These are phyloP conservation scores for Pelargonium myrrhifolium DNA, from an alignment of 441 rosid species.

Conservation along the genomic window DNA sequence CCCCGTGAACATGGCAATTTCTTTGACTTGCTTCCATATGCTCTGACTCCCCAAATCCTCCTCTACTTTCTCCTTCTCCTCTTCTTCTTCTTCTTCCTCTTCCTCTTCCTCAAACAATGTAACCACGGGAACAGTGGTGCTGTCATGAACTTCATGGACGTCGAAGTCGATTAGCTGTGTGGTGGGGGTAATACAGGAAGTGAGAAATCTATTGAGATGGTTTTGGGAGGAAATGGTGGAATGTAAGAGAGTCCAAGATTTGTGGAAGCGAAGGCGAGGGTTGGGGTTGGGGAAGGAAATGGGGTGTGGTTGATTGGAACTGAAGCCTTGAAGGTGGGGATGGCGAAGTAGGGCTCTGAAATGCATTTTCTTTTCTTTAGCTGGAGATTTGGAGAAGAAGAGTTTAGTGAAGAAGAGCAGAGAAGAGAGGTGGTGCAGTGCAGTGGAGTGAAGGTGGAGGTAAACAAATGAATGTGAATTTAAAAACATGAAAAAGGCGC, in stretches of 20 bases:
- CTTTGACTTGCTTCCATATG: conserved; percentile 5
- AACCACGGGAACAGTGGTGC: not conserved
- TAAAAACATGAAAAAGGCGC: too few species aligned
- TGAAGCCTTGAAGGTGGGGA: not conserved
- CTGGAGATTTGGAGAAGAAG: not conserved
- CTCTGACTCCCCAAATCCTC: not conserved
- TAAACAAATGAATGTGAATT: too few species aligned
- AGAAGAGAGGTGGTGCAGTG: too few species aligned
- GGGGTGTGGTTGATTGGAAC: not conserved
- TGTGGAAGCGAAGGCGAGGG: not conserved
- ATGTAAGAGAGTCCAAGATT: not conserved
- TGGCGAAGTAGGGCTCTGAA: not conserved
- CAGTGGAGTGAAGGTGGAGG: too few species aligned
- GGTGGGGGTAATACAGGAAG: not conserved
- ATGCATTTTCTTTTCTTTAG: not conserved
- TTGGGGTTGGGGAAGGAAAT: not conserved
- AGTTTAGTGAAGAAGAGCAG: not conserved
- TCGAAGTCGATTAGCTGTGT: too few species aligned
- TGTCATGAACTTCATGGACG: too few species aligned
- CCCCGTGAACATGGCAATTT: conserved; percentile 10
- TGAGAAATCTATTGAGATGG: not conserved
- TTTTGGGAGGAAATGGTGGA: not conserved
- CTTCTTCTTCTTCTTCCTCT: not conserved
- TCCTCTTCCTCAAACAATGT: not conserved
- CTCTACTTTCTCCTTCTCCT: not conserved